Evolutionary conservation across 108 stramenopile species (phyloP), one percentile per base, ranked within the genome.

Genomic region (Pseudonitzschia delicatissima): DNA sequence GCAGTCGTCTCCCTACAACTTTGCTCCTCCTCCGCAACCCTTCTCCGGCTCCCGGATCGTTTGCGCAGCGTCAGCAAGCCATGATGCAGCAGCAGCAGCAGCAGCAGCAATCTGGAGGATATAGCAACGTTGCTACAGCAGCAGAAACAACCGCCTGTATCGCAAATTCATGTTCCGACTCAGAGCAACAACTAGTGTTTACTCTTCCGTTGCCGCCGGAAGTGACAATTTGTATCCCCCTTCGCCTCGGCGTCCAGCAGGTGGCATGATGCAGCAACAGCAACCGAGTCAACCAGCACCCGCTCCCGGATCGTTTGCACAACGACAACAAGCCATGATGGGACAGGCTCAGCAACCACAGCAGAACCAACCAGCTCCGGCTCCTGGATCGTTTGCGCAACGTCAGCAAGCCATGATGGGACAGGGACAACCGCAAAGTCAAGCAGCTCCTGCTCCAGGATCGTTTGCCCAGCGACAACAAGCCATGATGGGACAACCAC

Each of bases 31-130:
- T 17, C 51, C 66, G 6, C 66, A 25, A 48, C 18, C 64, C 45
- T 28, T 0, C 32, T 27, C 31, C 12, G 4, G 33, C 53, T 34
- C 20, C 64, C 13, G 60, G 59, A 3, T 64, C 64, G 70, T 74
- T 74, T 67, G 73, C 73, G 1, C 73, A 74, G 42, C 73, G 73
- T 7, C n/a, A n/a, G n/a, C 62, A 66, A 2, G 74, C 68, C n/a
- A 58, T 65, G 63, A 69, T 69, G 63, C 68, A 55, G 21, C 76
- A 77, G 60, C 49, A 47, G 9, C 66, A 62, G 49, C 61, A 57
- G 11, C 55, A 58, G 23, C 63, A 45, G 18, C 60, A 39, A 20
- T 37, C 37, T 1, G 33, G 8, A 7, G 33, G 29, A 6, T n/a
- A 11, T 11, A 48, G 47, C 47, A 48, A 55, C 55, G n/a, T 35